Evolutionary conservation across 208 protist species (phyloP), one percentile per base, ranked within the genome.

Genomic region (Leptomonas pyrrhocoris): DNA sequence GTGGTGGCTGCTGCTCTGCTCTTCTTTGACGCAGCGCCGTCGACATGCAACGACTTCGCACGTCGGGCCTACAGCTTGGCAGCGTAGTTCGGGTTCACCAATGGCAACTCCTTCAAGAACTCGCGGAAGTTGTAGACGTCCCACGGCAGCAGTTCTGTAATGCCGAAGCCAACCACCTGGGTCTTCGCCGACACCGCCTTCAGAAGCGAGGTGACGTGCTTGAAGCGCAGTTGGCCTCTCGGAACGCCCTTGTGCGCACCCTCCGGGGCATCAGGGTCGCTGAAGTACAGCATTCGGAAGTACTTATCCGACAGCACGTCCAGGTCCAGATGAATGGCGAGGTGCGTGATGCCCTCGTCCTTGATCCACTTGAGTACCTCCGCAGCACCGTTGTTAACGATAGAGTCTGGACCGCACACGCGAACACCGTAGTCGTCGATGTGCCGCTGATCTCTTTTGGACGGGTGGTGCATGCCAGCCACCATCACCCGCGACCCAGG

Each of bases 131-230:
- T 36, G 31, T 65, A 68, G 18, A 53, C 64, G 13, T 81, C 77
- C 77, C 77, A 81, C 45, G 77, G 77, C 2, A 81, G 61, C 45
- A 72, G 64, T 59, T 81, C 77, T 0, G 77, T 74, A n/a, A 81
- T 53, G 59, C 69, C 68, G 46, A 81, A 59, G 38, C 77, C 77
- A 2, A 81, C 77, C 9, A 81, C 70, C 36, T 70, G 49, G 38
- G 69, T 74, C 40, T 54, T 25, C 7, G n/a, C 43, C 7, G 31
- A n/a, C 25, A 77, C 70, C n/a, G 40, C 69, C 21, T 42, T 34
- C 49, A 81, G 21, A 13, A 81, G 57, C 28, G 54, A 23, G 2
- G 66, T 46, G 21, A 81, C 65, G 21, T 75, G 42, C 6, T 31
- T 6, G 13, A 73, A 55, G 51, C 57, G 57, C 38, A 81, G 69